phyloP scores from a whole-genome alignment of 306 rosid species.

The Crotalaria pallida region DNA sequence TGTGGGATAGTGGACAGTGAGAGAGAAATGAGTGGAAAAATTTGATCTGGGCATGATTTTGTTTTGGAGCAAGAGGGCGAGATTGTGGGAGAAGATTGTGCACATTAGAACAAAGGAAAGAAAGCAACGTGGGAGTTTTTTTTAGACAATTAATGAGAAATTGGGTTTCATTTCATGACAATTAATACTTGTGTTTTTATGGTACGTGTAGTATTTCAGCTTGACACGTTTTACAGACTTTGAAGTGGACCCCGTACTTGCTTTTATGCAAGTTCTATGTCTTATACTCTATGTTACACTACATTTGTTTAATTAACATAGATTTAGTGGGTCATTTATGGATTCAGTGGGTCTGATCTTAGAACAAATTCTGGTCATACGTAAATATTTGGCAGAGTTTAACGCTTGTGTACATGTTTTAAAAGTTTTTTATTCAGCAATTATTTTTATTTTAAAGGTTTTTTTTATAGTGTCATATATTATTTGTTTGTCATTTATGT shows the following conservation, averaged over 20 bases:
- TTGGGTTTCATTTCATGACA: not conserved
- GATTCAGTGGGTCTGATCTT: constrained; percentile 22
- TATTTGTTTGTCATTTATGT: no score
- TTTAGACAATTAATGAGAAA: not conserved
- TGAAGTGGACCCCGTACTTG: constrained; percentile 11
- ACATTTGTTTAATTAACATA: constrained; percentile 13
- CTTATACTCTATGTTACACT: no score
- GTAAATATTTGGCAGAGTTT: no score
- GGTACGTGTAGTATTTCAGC: not conserved
- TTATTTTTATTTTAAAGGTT: no score
- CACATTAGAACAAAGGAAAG: constrained; percentile 18
- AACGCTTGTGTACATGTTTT: no score
- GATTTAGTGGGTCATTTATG: constrained; percentile 21
- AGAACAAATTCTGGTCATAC: not conserved
- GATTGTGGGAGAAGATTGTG: constrained; percentile 58
- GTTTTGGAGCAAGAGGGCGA: constrained; percentile 21
- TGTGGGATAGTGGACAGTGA: constrained; percentile 33
- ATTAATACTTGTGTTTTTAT: not conserved
- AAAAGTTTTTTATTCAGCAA: no score
- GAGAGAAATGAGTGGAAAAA: constrained; percentile 33
- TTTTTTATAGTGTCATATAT: no score
- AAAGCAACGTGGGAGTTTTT: constrained; percentile 15
- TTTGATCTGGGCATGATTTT: constrained; percentile 3
- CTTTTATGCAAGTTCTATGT: not conserved
- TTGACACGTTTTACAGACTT: constrained; percentile 17